phyloP scores from a whole-genome alignment of 2,329 filamentous ascomycete genomes.

The Talaromyces sp. region DNA sequence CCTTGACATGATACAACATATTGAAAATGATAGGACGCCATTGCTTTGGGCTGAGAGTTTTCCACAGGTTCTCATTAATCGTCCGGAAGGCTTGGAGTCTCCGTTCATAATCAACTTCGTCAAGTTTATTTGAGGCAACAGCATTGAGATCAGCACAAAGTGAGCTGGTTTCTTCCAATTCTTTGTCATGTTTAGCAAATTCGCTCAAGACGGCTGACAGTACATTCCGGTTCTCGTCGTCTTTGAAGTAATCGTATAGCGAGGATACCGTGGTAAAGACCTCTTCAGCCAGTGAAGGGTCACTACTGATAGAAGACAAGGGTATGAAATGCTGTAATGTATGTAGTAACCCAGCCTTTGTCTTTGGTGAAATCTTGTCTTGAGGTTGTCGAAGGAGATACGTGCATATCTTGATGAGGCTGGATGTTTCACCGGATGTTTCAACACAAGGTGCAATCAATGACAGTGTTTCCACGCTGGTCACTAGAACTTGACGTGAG shows the following conservation, averaged over 20 bases:
- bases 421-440: slow-evolving; percentile 60
- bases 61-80: slow-evolving; percentile 62
- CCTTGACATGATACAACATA: slow-evolving; percentile 77
- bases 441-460: slow-evolving; percentile 67
- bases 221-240: slow-evolving; percentile 68
- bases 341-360: slow-evolving; percentile 74
- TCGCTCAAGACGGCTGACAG: slow-evolving; percentile 69
- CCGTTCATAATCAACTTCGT: slow-evolving; percentile 83
- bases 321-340: slow-evolving; percentile 78
- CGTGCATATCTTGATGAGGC: slow-evolving; percentile 72
- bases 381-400: slow-evolving; percentile 83
- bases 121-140: slow-evolving; percentile 65
- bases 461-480: slow-evolving; percentile 75
- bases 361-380: slow-evolving; percentile 73
- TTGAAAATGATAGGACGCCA: slow-evolving; percentile 90
- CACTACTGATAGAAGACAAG: slow-evolving; percentile 54
- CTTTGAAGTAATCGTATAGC: slow-evolving; percentile 86
- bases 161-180: slow-evolving; percentile 59
- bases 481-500: slow-evolving; percentile 71
- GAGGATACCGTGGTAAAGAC: slow-evolving; percentile 73
- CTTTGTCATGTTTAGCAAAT: slow-evolving; percentile 61
- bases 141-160: slow-evolving; percentile 80
- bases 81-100: slow-evolving; percentile 71
- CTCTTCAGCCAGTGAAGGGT: slow-evolving; percentile 55
- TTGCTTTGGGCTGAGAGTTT: slow-evolving; percentile 61